These are phyloP conservation scores for Fusarium brevicatenulatum DNA, from an alignment of 2,329 filamentous ascomycete species.

Conservation along the genomic window DNA sequence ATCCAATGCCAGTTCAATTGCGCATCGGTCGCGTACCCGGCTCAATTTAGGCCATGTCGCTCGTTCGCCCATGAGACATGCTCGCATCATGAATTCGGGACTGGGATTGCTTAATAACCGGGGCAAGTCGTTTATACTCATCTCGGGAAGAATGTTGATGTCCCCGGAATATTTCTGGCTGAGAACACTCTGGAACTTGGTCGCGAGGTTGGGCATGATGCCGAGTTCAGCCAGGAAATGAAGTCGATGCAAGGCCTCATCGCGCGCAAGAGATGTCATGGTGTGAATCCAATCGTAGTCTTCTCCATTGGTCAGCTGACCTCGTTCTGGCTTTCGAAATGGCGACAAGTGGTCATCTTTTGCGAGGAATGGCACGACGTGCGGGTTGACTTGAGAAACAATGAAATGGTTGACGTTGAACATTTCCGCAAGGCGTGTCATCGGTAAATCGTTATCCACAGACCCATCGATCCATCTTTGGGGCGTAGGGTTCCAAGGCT, in stretches of 20 bases:
- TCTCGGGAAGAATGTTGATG: constrained; percentile 90
- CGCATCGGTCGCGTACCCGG: constrained; percentile 85
- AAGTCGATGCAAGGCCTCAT: constrained; percentile 82
- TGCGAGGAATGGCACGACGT: constrained; percentile 86
- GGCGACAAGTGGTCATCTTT: constrained; percentile 73
- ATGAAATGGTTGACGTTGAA: constrained; percentile 99
- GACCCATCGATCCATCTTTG: constrained; percentile 94
- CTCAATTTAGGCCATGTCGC: constrained; percentile 93
- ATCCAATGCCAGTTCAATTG: constrained; percentile 87
- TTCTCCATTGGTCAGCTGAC: constrained; percentile 45
- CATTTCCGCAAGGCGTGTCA: constrained; percentile 90
- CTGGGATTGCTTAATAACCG: constrained; percentile 86
- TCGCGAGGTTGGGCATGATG: constrained; percentile 80
- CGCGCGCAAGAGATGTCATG: constrained; percentile 77
- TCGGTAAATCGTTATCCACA: constrained; percentile 92
- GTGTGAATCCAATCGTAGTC: constrained; percentile 70
- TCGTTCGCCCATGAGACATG: constrained; percentile 80
- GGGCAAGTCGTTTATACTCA: constrained; percentile 78
- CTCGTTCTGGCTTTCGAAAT: constrained; percentile 42
- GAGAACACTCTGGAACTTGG: constrained; percentile 82
- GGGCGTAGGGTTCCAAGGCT: constrained; percentile 86
- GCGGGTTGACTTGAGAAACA: constrained; percentile 95
- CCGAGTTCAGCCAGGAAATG: constrained; percentile 84
- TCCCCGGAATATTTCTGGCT: constrained; percentile 94
- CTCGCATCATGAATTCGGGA: constrained; percentile 83